Conservation (phyloP, 2,329 filamentous ascomycete species). For the Penicillium sp. region DNA sequence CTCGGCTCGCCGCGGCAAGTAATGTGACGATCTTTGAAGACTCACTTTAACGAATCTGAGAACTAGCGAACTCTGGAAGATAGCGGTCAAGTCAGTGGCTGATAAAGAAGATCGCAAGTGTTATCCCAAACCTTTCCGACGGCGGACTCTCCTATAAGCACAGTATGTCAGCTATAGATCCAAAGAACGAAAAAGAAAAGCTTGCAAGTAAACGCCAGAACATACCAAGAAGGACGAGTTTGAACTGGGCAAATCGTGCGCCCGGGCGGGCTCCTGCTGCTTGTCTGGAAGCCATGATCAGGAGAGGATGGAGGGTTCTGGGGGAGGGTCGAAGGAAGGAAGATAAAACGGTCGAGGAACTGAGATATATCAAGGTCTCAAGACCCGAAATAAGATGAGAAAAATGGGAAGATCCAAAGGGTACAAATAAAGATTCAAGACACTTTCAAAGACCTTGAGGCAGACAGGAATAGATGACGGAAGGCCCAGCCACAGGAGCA, state of each 20-base stretch:
- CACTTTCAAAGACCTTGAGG: slow-evolving; percentile 9
- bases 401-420: slow-evolving; percentile 13
- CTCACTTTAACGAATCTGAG: slow-evolving; percentile 93
- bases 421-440: neutral
- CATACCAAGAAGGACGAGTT: slow-evolving; percentile 90
- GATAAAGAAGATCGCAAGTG: slow-evolving; percentile 9
- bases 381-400: slow-evolving; percentile 3
- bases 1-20: neutral
- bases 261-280: slow-evolving; percentile 59
- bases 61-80: slow-evolving; percentile 79
- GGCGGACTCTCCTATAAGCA: slow-evolving; percentile 74
- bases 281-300: slow-evolving; percentile 71
- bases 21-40: slow-evolving; percentile 1
- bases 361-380: slow-evolving; percentile 1
- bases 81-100: slow-evolving; percentile 28
- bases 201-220: slow-evolving; percentile 7
- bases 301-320: slow-evolving; percentile 8
- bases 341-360: neutral
- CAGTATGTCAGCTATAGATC: slow-evolving; percentile 12
- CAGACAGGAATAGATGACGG: slow-evolving; percentile 29
- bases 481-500: slow-evolving; percentile 28
- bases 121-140: slow-evolving; percentile 73
- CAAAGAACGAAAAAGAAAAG: neutral
- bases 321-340: slow-evolving; percentile 3
- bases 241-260: slow-evolving; percentile 94